phyloP scores from a whole-genome alignment of 2,329 filamentous ascomycete genomes.

The Domatiomyces globalis region DNA sequence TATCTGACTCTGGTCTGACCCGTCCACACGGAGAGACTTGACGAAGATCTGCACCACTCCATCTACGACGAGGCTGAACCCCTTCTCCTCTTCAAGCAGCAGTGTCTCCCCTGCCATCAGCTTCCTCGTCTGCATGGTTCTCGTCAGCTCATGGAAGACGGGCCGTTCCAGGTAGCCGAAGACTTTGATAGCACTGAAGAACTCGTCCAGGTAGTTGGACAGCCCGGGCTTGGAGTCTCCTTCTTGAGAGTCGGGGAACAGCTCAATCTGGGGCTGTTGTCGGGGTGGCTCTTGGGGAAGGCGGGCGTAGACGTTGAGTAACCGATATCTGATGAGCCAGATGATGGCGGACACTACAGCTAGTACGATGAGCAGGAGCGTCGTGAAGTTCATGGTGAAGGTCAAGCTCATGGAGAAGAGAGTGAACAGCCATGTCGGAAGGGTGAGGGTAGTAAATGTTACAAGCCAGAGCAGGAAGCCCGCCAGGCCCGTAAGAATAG shows the following conservation, averaged over 20 bases:
- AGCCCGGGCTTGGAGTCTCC: constrained; percentile 79
- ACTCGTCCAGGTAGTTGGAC: constrained; percentile 94
- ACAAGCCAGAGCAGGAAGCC: not conserved
- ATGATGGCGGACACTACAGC: constrained; percentile 69
- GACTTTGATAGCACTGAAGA: constrained; percentile 95
- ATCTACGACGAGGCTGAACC: constrained; percentile 94
- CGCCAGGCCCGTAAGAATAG: not conserved
- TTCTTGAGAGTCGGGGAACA: constrained; percentile 87
- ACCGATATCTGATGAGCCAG: constrained; percentile 90
- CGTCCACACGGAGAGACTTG: constrained; percentile 56
- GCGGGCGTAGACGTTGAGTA: constrained; percentile 91
- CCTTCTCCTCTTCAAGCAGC: constrained; percentile 91
- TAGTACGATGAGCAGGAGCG: constrained; percentile 68
- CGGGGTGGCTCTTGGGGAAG: constrained; percentile 87
- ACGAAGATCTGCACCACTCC: constrained; percentile 96
- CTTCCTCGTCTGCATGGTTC: constrained; percentile 96
- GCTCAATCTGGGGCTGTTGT: constrained; percentile 86
- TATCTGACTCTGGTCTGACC: constrained; percentile 29
- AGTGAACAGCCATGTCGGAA: constrained; percentile 79
- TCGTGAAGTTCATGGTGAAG: constrained; percentile 97
- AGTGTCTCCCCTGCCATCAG: constrained; percentile 92
- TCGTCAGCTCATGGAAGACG: constrained; percentile 92
- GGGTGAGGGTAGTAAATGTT: constrained; percentile 71
- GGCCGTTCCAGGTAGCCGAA: constrained; percentile 94
- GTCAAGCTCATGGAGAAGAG: constrained; percentile 87